Evolutionary conservation across 331 rosid genomes (phyloP).

Genomic region (Stylosanthes scabra): DNA sequence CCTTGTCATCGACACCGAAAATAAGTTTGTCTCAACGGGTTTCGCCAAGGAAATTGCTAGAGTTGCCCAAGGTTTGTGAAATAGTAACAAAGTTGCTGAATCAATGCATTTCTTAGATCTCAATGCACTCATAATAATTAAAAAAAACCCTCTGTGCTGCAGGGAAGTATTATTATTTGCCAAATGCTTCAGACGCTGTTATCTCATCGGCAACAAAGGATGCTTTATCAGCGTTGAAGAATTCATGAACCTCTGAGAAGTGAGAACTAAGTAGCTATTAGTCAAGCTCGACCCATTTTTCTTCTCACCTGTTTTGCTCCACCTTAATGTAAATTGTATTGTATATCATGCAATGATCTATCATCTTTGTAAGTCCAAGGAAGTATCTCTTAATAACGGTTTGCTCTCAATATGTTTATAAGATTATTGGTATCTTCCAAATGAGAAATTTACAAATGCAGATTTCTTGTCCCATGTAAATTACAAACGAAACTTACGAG

Average conservation of each 20-base stretch:
- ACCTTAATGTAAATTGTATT: constrained; percentile 31
- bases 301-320: background rate
- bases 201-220: constrained; percentile 91
- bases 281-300: background rate
- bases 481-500: no score
- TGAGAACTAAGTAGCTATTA: constrained; percentile 22
- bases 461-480: background rate
- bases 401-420: no score
- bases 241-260: constrained; percentile 62
- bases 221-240: constrained; percentile 80
- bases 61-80: constrained; percentile 91
- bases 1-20: constrained; percentile 96
- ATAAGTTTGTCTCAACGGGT: constrained; percentile 96
- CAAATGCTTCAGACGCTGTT: constrained; percentile 93
- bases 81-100: constrained; percentile 23
- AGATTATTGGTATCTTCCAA: background rate
- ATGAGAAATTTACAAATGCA: background rate
- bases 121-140: constrained; percentile 10
- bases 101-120: constrained; percentile 14
- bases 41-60: constrained; percentile 98
- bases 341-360: constrained; percentile 23
- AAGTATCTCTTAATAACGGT: no score
- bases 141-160: constrained; percentile 42
- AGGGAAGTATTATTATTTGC: constrained; percentile 97
- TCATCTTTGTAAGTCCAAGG: constrained; percentile 16